These are phyloP conservation scores for Maudiozyma pseudohumilis DNA, from an alignment of 805 yeast species.

Conservation along the genomic window DNA sequence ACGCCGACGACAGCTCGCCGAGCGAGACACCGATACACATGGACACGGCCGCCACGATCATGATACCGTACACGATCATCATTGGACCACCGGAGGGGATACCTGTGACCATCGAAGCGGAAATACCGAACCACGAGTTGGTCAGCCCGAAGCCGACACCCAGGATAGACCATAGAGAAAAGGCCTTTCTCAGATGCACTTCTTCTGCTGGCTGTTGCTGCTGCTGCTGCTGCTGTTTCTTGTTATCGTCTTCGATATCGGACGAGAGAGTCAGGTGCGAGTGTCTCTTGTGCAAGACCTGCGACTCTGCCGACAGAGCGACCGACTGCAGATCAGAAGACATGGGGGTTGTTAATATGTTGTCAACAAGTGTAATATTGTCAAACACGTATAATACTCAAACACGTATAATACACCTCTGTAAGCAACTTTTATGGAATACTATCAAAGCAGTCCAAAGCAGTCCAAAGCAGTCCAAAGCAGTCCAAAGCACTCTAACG, in stretches of 20 bases:
- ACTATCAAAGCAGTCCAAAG: no score
- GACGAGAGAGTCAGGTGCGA: constrained; percentile 1
- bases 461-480: no score
- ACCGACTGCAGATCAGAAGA: background rate
- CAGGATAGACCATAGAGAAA: constrained; percentile 40
- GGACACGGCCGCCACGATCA: constrained; percentile 42
- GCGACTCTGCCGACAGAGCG: background rate
- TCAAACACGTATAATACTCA: no score
- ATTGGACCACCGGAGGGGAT: constrained; percentile 52
- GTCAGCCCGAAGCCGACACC: constrained; percentile 57
- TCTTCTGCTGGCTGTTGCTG: constrained; percentile 14
- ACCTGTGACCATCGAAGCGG: constrained; percentile 50
- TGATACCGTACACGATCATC: constrained; percentile 48
- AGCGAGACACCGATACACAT: constrained; percentile 41
- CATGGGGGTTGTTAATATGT: no score
- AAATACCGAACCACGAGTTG: constrained; percentile 56
- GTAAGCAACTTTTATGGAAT: no score
- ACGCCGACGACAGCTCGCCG: constrained; percentile 46
- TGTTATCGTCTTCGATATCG: background rate
- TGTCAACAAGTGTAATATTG: no score
- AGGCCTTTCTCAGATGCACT: constrained; percentile 31
- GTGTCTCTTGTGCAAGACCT: background rate
- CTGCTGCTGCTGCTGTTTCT: background rate
- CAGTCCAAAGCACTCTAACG: no score
- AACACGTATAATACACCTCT: no score